Conservation (phyloP, 2,329 filamentous ascomycete genomes). For the Ceratocystis alfenasii region DNA sequence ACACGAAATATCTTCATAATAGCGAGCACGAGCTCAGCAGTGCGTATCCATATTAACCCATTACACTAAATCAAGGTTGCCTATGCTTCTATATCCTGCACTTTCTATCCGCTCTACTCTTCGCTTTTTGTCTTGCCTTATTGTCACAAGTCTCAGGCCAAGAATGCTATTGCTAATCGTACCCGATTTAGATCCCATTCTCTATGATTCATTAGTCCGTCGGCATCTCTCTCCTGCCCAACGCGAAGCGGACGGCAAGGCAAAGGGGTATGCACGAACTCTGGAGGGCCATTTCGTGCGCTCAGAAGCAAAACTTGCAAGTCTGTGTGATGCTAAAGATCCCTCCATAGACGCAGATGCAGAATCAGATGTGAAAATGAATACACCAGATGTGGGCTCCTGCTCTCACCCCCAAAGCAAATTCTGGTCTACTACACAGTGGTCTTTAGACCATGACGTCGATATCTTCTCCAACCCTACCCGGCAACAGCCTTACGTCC, state of each 20-base stretch:
- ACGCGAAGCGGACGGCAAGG: constrained; percentile 58
- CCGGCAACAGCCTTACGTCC: background rate
- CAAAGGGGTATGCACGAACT: constrained; percentile 66
- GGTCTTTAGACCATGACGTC: background rate
- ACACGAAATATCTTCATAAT: constrained; percentile 58
- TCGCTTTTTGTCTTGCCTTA: background rate
- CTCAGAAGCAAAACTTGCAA: constrained; percentile 60
- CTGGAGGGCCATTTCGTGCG: constrained; percentile 67
- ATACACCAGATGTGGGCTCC: background rate
- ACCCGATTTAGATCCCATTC: constrained; percentile 49
- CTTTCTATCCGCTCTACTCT: background rate
- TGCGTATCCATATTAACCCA: constrained; percentile 26
- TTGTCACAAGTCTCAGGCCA: background rate
- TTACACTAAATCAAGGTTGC: background rate
- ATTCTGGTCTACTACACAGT: background rate
- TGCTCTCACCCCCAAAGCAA: background rate
- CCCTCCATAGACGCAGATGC: background rate
- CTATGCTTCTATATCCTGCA: background rate
- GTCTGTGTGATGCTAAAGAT: constrained; percentile 18
- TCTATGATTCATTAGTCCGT: constrained; percentile 71
- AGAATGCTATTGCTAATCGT: no score
- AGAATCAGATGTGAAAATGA: background rate
- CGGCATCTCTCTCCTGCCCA: constrained; percentile 63
- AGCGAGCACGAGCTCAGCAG: constrained; percentile 45
- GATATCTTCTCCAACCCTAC: background rate